Evolutionary conservation across 176 grass and related monocot genomes (phyloP), one percentile per base, ranked within the genome.

Genomic region (Phragmites australis): DNA sequence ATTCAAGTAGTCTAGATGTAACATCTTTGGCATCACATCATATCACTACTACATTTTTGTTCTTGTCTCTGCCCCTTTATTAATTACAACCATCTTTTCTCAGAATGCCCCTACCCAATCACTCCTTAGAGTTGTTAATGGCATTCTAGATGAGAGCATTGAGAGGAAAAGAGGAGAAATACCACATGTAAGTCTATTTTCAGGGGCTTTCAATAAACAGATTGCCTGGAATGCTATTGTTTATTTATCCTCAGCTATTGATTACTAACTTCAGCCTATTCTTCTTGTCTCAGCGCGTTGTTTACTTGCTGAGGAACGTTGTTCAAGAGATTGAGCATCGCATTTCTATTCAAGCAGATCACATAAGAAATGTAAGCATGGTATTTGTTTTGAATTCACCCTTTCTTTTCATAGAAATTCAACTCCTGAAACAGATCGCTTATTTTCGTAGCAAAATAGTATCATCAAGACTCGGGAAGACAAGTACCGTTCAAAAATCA

Each of bases 81-180:
- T 92, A 59, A 91, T 78, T 21, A 70, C 79, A 73, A 74, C 51
- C 8, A 45, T 88, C 1, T 52, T 78, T 54, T 90, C 75, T 71
- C 72, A 99, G 97, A 99, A 93, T 83, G 93, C 88, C 18, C 89
- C 97, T 41, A 99, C 97, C 68, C 97, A 93, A 30, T 96, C 93
- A 62, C 97, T 99, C 80, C 89, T 99, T 59, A 96, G 93, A 80
- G 90, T 91, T 64, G 81, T 93, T 51, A 99, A 96, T 41, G 93
- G 93, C 51, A 96, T 99, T 91, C 87, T 99, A 32, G 93, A 99
- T 75, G 97, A 99, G 83, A 99, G 90, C 61, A 96, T 99, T 86
- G 93, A 96, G 68, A 93, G 87, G 78, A 99, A 95, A 86, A 93
- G 90, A 93, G 97, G 90, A 89, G 97, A 99, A 88, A 99, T 91